Evolutionary conservation across 495 filamentous ascomycete genomes (phyloP).

Genomic region (Tuber calosporum): DNA sequence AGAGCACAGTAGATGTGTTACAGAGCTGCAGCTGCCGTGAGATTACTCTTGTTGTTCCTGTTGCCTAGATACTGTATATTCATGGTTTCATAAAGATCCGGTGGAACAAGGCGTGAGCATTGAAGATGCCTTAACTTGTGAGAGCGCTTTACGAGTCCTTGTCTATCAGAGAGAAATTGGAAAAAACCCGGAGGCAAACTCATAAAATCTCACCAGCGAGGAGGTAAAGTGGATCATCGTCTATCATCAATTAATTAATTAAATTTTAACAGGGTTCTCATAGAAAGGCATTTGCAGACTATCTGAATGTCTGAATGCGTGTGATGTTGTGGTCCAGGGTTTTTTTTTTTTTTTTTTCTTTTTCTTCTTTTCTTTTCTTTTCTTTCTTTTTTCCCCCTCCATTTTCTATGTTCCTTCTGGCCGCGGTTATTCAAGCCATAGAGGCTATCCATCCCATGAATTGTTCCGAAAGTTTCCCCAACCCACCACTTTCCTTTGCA

Average conservation of each 20-base stretch:
- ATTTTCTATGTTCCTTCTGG: slow-evolving; percentile 29
- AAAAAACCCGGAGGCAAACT: no score
- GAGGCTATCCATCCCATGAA: slow-evolving; percentile 14
- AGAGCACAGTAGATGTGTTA: slow-evolving; percentile 8
- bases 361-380: neutral
- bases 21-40: neutral
- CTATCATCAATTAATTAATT: neutral
- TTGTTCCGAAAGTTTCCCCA: slow-evolving; percentile 29
- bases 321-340: neutral
- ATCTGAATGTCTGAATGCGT: neutral
- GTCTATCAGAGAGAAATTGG: neutral
- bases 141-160: neutral
- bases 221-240: neutral
- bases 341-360: slow-evolving; percentile 7
- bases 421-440: slow-evolving; percentile 27
- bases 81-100: slow-evolving; percentile 5
- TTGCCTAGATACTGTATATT: slow-evolving; percentile 8
- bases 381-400: neutral
- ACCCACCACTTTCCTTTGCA: slow-evolving; percentile 20
- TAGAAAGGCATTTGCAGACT: neutral
- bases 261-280: neutral
- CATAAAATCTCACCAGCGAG: neutral
- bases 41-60: slow-evolving; percentile 17
- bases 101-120: neutral
- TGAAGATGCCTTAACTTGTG: neutral